A percentile compares a stretch with the other conserved stretches of the same genome.
Conservation (phyloP, 116 monocot genomes). For the Posidonia oceanica region DNA sequence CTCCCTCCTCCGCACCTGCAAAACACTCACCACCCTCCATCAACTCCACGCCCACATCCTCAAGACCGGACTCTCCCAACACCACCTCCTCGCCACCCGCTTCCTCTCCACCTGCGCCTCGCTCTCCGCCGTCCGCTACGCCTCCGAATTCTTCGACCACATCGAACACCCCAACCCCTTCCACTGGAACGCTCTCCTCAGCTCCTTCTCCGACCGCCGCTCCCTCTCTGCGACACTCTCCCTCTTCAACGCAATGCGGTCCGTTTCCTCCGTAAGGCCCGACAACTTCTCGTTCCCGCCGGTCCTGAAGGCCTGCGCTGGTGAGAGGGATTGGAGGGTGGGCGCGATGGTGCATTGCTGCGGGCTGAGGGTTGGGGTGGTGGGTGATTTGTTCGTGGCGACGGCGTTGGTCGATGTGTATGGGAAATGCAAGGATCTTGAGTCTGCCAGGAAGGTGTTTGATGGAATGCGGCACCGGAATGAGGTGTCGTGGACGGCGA, state of each 20-base stretch:
- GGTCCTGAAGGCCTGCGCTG: constrained; percentile 13
- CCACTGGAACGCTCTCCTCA: constrained; percentile 21
- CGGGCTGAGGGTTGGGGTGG: constrained; percentile 8
- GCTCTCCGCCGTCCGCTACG: too few relatives aligned
- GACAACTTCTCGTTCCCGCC: constrained; percentile 16
- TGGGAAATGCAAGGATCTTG: not conserved
- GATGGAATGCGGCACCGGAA: constrained; percentile 16
- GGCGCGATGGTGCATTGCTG: constrained; percentile 13
- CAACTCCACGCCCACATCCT: too few relatives aligned
- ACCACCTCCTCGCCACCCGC: too few relatives aligned
- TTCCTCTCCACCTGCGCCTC: too few relatives aligned
- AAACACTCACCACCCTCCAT: too few relatives aligned
- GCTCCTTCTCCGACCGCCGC: constrained; percentile 9
- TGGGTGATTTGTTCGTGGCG: constrained; percentile 5
- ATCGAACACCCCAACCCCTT: constrained; percentile 4
- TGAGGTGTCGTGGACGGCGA: constrained; percentile 17
- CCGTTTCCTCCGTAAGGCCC: constrained; percentile 4
- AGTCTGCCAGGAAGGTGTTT: constrained; percentile 16
- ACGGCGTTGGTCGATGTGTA: constrained; percentile 20
- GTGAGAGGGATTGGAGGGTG: not conserved
- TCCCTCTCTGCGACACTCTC: not conserved
- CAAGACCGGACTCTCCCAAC: too few relatives aligned
- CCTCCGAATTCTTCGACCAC: constrained; percentile 1
- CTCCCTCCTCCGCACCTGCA: too few relatives aligned
- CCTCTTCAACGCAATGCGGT: not conserved